Base-by-base conservation (phyloP, 495 filamentous ascomycete genomes). In the Penicillium goetzii region DNA sequence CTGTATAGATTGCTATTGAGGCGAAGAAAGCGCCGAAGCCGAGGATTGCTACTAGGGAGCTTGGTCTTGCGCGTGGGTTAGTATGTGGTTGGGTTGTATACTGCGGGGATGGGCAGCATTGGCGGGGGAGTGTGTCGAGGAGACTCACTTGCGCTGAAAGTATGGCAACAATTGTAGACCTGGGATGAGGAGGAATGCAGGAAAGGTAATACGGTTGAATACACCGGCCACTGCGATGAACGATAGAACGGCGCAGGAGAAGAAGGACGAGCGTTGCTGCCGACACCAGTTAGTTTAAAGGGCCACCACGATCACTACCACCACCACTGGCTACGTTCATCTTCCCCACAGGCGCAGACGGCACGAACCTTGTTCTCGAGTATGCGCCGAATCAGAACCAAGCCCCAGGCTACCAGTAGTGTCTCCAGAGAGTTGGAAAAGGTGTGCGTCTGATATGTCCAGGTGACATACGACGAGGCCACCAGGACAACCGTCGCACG, bases 391-490 rank as follows among this genome's bases (percentile, higher is more conserved):
- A 97, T 90, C 69, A 98, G 80, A 55, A 97, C 92, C 75, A 99
- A 71, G 63, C 90, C 90, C 95, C 96, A 98, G 53, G 88, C 82
- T 19, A 99, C 93, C 33, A 91, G 83, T 67, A 99, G 81, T 1
- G 95, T 97, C 78, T 99, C 95, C 68, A 97, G 85, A 56, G 92
- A 92, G 76, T 99, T 99, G 72, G 95, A 98, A 78, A 99, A 98
- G 36, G 96, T 98, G 80, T 99, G 95, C 45, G 91, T 96, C 79
- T 99, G 95, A 80, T 91, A 97, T 45, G 96, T 97, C 96, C 95
- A 98, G 52, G 95, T 98, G 66, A 97, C 94, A 77, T 98, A 99
- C 25, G 91, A 96, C 17, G 95, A 98, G 47, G 93, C 93, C 55
- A 97, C 88, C 53, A 98, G 78, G 33, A 93, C 80, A 41, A 95